A percentile compares a stretch with the other conserved stretches of the same genome.
Evolutionary conservation across 371 early-diverging fungal genomes (phyloP).

Genomic region (Amoeboaphelidium occidentale): DNA sequence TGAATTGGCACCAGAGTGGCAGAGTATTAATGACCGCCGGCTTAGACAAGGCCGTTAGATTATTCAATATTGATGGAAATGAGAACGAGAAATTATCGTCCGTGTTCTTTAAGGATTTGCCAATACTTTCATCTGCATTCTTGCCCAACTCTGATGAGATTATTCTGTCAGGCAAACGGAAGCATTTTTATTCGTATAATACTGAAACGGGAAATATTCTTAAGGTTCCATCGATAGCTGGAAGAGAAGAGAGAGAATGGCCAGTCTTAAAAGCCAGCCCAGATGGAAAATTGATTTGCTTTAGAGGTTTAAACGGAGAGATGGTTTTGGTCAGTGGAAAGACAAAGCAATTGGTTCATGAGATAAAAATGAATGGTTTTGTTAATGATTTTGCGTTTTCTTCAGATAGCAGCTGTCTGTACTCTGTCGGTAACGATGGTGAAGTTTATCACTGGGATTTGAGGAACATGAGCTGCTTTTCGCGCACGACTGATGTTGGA

Average conservation of each 20-base stretch:
- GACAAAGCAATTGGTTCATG: neutral
- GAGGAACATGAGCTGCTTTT: slow-evolving; percentile 14
- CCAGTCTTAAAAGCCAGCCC: neutral
- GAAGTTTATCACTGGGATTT: slow-evolving; percentile 22
- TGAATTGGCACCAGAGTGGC: neutral
- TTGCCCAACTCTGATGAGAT: neutral
- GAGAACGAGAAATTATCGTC: neutral
- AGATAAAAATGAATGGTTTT: neutral
- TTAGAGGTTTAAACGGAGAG: neutral
- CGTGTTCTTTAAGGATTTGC: neutral
- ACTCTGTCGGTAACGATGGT: slow-evolving; percentile 8
- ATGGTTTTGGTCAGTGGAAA: neutral
- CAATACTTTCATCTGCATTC: neutral
- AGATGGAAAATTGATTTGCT: neutral
- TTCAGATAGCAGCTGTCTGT: neutral
- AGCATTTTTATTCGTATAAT: neutral
- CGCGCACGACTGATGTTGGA: slow-evolving; percentile 57
- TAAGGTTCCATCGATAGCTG: neutral
- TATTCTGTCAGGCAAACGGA: neutral
- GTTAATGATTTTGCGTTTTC: neutral
- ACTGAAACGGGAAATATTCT: neutral
- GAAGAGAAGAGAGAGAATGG: neutral
- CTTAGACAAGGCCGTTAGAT: neutral
- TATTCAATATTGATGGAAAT: neutral
- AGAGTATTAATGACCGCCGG: neutral